phyloP scores from a whole-genome alignment of 129 eudicot genomes.

The Logfia minima region DNA sequence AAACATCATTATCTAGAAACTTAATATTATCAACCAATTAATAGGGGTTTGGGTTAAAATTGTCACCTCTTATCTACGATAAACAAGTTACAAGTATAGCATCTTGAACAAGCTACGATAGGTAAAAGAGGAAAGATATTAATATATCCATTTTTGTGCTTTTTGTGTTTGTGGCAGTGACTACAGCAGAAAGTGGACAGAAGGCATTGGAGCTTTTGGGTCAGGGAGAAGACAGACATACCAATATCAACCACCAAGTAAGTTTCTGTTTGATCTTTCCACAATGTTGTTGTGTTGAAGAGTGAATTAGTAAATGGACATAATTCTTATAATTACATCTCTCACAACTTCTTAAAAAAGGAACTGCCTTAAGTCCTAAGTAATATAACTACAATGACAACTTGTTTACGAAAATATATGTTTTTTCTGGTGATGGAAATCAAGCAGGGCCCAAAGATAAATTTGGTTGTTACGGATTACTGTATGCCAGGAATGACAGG shows the following conservation, averaged over 20 bases:
- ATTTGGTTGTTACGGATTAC: constrained; percentile 70
- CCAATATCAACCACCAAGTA: constrained; percentile 36
- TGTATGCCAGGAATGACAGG: constrained; percentile 93
- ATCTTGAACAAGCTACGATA: background rate
- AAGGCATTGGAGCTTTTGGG: constrained; percentile 67
- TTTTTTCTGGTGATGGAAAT: constrained; percentile 19
- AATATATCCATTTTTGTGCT: background rate
- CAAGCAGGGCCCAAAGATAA: constrained; percentile 51
- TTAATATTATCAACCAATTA: background rate
- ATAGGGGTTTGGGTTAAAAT: background rate
- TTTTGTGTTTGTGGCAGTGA: constrained; percentile 42
- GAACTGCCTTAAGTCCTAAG: background rate
- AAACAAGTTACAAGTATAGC: background rate
- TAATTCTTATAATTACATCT: constrained; percentile 7
- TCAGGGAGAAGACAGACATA: constrained; percentile 37
- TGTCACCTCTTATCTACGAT: background rate
- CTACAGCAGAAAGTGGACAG: constrained; percentile 58
- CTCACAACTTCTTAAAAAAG: background rate
- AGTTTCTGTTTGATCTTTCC: constrained; percentile 9
- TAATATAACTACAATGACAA: constrained; percentile 12
- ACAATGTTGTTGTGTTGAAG: background rate
- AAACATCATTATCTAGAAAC: background rate
- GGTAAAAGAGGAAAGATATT: background rate
- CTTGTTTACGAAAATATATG: background rate
- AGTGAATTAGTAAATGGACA: background rate